Base-by-base conservation (phyloP, 345 rosid species). In the Rhodomyrtus tomentosa region DNA sequence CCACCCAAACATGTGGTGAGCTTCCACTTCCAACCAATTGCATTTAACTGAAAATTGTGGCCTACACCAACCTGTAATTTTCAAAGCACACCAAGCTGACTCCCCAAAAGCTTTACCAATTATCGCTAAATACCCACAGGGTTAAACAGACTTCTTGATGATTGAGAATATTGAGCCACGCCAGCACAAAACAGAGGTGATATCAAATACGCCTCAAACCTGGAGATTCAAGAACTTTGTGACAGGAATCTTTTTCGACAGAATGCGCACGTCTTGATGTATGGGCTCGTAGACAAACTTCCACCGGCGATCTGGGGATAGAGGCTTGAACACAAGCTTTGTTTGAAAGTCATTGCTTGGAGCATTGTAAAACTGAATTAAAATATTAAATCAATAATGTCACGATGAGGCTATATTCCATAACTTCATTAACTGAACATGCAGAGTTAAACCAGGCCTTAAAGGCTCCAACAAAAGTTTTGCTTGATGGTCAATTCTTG, bases 11-110 rank as follows among this genome's bases (percentile, higher is more conserved):
- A 93, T 54, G 99, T 90, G 5, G 92, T 93, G 84, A 96, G 97
- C 84, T 94, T 96, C 97, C 98, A 96, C 88, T 95, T 93, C 98
- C 98, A 95, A 68, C 94, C 93, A 82, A 89, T 93, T 76, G 98
- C 95, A 85, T 92, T 90, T 91, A 90, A 85, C 89, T 90, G 90
- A 88, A 96, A 95, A 87, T 93, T 94, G 86, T 96, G 97, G 81
- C 95, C 96, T 83, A 94, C 85, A 50, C 99, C 98, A 82, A 96
- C 93, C 99, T 96, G 86, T 45, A 87, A 76, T 48, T 36, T 27
- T 59, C 73, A 29, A 59, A 59, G 0, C 73, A 59, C 40, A 59
- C 29, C 54, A 25, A 48, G 55, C 40, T 29, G 40, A 62, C 40
- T 62, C 5, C 74, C 38, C 74, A 6, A 62, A 62, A 15, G 74